Conservation (phyloP, 2,329 filamentous ascomycete species). For the Cladophialophora bantiana region DNA sequence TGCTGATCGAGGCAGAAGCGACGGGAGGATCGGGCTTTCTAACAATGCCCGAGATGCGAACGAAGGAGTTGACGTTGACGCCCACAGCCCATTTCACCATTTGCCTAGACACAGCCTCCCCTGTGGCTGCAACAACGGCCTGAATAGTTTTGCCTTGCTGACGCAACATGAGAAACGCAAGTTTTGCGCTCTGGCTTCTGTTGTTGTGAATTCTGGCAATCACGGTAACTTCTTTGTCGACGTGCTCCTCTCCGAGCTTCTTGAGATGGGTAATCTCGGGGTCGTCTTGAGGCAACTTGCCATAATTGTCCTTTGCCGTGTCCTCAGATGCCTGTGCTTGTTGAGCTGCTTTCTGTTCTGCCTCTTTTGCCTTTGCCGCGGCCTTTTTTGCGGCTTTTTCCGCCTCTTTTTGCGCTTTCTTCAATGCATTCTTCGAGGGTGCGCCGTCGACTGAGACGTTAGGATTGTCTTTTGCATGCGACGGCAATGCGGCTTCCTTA, state of each 20-base stretch:
- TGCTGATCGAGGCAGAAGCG: conserved; percentile 81
- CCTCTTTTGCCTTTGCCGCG: conserved; percentile 46
- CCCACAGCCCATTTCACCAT: conserved; percentile 92
- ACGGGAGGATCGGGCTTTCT: conserved; percentile 85
- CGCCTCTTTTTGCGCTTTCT: conserved; percentile 89
- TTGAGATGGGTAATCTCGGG: conserved; percentile 65
- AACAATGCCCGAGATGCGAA: conserved; percentile 80
- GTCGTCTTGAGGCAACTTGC: conserved; percentile 67
- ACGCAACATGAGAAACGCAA: conserved; percentile 86
- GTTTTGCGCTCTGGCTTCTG: conserved; percentile 86
- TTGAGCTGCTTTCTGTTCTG: conserved; percentile 48
- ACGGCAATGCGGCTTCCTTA: conserved; percentile 35
- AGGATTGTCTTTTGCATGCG: conserved; percentile 38
- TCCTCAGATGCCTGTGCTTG: conserved; percentile 51
- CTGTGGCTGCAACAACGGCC: conserved; percentile 73
- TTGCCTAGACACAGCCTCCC: conserved; percentile 70
- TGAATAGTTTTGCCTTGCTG: conserved; percentile 82
- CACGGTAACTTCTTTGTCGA: conserved; percentile 75
- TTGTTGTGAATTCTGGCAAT: conserved; percentile 86
- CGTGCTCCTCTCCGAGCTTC: conserved; percentile 66
- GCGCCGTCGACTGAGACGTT: conserved; percentile 43
- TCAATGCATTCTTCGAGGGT: conserved; percentile 78
- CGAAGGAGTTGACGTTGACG: conserved; percentile 79
- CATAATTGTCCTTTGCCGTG: conserved; percentile 79
- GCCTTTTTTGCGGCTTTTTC: conserved; percentile 84